Percentiles rank a stretch among this genome's conserved stretches.
These are phyloP conservation scores for Sugiyamaella lignohabitans DNA, from an alignment of 805 yeast species.

Conservation along the genomic window DNA sequence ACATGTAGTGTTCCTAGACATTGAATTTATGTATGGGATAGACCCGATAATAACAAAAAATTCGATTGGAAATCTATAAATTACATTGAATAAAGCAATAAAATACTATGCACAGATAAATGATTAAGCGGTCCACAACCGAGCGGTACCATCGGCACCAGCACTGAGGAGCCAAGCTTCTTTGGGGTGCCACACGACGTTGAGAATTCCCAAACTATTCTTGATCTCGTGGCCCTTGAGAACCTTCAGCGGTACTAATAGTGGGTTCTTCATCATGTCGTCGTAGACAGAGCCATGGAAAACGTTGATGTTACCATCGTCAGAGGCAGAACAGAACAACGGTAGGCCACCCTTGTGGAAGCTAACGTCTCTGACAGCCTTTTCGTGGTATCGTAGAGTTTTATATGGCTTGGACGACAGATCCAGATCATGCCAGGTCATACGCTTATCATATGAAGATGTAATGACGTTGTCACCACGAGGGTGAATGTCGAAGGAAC, in stretches of 20 bases:
- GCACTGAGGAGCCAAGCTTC: slow-evolving; percentile 98
- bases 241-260: slow-evolving; percentile 92
- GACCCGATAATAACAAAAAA: no score
- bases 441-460: slow-evolving; percentile 89
- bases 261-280: slow-evolving; percentile 89
- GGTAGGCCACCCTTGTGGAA: slow-evolving; percentile 86
- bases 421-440: slow-evolving; percentile 96
- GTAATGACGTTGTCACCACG: slow-evolving; percentile 92
- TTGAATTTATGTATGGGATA: no score
- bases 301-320: slow-evolving; percentile 87
- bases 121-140: slow-evolving; percentile 83
- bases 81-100: no score
- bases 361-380: slow-evolving; percentile 82
- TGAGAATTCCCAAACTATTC: slow-evolving; percentile 78
- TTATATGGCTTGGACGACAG: slow-evolving; percentile 85
- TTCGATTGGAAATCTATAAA: no score
- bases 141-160: slow-evolving; percentile 94
- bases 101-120: not conserved
- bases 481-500: slow-evolving; percentile 89
- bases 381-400: slow-evolving; percentile 88
- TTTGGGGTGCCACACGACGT: slow-evolving; percentile 90
- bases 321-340: slow-evolving; percentile 88
- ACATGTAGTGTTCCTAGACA: no score
- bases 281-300: slow-evolving; percentile 97
- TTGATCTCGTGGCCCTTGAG: slow-evolving; percentile 81